Percentiles rank a stretch among this genome's conserved stretches.
phyloP scores from a whole-genome alignment of 495 filamentous ascomycete species.

The Trichoderma gamsii region DNA sequence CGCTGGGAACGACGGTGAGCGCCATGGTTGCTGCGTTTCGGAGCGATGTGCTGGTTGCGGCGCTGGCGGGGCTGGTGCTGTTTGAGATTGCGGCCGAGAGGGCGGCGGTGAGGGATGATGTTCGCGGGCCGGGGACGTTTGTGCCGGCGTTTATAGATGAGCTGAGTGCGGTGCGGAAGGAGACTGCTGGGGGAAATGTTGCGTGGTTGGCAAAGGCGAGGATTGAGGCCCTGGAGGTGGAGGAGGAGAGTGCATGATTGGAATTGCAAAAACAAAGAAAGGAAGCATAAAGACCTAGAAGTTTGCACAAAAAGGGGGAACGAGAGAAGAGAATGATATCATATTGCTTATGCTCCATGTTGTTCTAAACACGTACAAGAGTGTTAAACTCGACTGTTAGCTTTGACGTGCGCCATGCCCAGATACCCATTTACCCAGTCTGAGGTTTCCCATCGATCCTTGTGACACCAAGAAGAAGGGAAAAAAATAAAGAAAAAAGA shows the following conservation, averaged over 20 bases:
- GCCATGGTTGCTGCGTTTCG: conserved; percentile 58
- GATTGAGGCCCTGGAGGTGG: conserved; percentile 27
- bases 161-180: conserved; percentile 47
- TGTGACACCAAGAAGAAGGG: no score
- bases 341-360: not conserved
- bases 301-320: not conserved
- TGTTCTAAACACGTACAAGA: not conserved
- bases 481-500: no score
- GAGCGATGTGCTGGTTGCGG: conserved; percentile 59
- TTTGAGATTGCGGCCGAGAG: conserved; percentile 84
- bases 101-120: conserved; percentile 56
- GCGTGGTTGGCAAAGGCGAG: conserved; percentile 53
- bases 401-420: not conserved
- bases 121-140: conserved; percentile 78
- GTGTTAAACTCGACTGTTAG: not conserved
- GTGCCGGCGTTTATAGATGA: conserved; percentile 79
- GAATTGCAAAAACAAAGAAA: not conserved
- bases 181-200: conserved; percentile 41
- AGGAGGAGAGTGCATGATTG: not conserved
- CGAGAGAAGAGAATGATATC: not conserved
- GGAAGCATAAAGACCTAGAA: not conserved
- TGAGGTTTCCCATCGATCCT: not conserved
- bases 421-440: not conserved
- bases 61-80: conserved; percentile 62
- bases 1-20: conserved; percentile 74